phyloP scores from a whole-genome alignment of 768 basidiomycete species.

The Boletus rubroflammeus region DNA sequence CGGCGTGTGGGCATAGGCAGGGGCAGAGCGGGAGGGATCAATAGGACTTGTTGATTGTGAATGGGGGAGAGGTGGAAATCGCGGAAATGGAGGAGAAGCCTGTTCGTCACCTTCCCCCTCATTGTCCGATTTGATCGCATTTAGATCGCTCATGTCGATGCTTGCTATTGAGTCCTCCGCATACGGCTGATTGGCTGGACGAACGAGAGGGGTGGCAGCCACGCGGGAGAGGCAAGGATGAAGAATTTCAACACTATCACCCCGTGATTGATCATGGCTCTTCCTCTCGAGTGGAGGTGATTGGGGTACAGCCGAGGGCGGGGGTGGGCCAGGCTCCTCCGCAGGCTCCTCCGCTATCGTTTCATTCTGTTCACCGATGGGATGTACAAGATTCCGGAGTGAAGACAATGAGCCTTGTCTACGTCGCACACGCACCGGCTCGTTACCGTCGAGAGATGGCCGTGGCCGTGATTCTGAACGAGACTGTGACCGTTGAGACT shows the following conservation, averaged over 20 bases:
- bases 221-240: slow-evolving; percentile 17
- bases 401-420: slow-evolving; percentile 30
- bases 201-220: neutral
- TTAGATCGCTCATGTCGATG: slow-evolving; percentile 33
- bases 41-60: slow-evolving; percentile 6
- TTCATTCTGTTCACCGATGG: slow-evolving; percentile 7
- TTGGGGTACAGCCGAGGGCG: neutral
- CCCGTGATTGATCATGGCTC: slow-evolving; percentile 7
- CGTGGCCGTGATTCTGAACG: slow-evolving; percentile 17
- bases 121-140: slow-evolving; percentile 27
- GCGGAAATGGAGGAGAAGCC: slow-evolving; percentile 26
- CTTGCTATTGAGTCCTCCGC: slow-evolving; percentile 27
- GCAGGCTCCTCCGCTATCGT: slow-evolving; percentile 20
- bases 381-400: slow-evolving; percentile 22
- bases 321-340: neutral
- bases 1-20: slow-evolving; percentile 21
- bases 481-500: slow-evolving; percentile 16
- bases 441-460: slow-evolving; percentile 12
- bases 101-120: slow-evolving; percentile 26
- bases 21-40: slow-evolving; percentile 1
- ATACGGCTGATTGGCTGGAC: slow-evolving; percentile 1
- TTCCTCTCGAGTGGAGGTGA: slow-evolving; percentile 7
- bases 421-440: slow-evolving; percentile 13
- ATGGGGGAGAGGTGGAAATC: slow-evolving; percentile 24
- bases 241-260: slow-evolving; percentile 23